Conservation (phyloP, 257 asterid species). For the Scutellaria galericulata region DNA sequence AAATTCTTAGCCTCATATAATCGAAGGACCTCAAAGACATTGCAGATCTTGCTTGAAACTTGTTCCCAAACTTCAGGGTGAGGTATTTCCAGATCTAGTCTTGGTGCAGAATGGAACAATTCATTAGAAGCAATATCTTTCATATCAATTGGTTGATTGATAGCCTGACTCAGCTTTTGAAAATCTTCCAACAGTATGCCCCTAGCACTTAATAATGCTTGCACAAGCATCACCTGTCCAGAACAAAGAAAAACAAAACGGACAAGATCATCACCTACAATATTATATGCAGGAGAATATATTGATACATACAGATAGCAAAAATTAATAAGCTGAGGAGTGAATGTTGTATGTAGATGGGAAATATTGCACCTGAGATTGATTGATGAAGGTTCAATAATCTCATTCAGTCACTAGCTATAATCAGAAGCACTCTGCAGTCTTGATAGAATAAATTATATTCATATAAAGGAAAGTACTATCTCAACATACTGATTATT, state of each 20-base stretch:
- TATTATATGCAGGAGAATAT: background rate
- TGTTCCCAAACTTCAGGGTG: slow-evolving; percentile 47
- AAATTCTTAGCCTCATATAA: slow-evolving; percentile 25
- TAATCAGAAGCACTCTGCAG: slow-evolving; percentile 5
- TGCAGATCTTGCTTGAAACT: background rate
- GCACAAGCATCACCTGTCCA: slow-evolving; percentile 63
- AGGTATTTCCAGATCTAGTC: slow-evolving; percentile 39
- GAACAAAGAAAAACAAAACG: slow-evolving; percentile 17
- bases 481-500: slow-evolving; percentile 2
- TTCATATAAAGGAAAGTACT: background rate
- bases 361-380: slow-evolving; percentile 15
- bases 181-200: slow-evolving; percentile 69
- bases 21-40: slow-evolving; percentile 50
- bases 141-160: slow-evolving; percentile 61
- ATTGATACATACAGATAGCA: slow-evolving; percentile 13
- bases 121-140: slow-evolving; percentile 52
- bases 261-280: slow-evolving; percentile 16
- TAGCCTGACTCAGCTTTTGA: slow-evolving; percentile 65
- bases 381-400: slow-evolving; percentile 12
- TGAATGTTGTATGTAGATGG: background rate
- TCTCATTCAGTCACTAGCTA: slow-evolving; percentile 1
- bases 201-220: slow-evolving; percentile 69
- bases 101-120: slow-evolving; percentile 45
- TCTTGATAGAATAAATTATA: background rate
- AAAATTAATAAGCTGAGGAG: background rate